Evolutionary conservation across 768 basidiomycete genomes (phyloP).

Genomic region (Mrakia blollopis): DNA sequence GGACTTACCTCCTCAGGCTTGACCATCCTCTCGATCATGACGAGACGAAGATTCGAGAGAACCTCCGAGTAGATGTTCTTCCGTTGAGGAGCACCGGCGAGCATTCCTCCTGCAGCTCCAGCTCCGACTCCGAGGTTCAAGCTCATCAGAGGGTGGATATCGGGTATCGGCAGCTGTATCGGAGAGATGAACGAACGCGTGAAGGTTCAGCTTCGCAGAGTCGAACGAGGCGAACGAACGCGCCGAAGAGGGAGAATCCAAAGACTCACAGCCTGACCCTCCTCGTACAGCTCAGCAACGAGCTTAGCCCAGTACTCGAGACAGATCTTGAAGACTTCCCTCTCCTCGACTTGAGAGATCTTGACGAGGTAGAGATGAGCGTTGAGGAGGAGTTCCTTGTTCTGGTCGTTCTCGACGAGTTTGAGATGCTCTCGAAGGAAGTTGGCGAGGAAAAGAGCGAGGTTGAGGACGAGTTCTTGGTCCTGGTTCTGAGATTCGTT

Average conservation of each 20-base stretch:
- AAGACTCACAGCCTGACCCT: slow-evolving; percentile 67
- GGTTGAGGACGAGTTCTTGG: slow-evolving; percentile 94
- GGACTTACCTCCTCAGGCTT: slow-evolving; percentile 87
- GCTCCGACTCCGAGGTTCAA: slow-evolving; percentile 66
- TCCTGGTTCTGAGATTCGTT: slow-evolving; percentile 81
- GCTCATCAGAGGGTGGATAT: slow-evolving; percentile 63
- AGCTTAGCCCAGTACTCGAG: slow-evolving; percentile 91
- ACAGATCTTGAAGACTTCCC: slow-evolving; percentile 99
- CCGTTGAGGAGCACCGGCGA: slow-evolving; percentile 55
- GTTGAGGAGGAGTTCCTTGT: slow-evolving; percentile 89
- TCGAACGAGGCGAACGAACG: neutral
- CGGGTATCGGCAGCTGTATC: slow-evolving; percentile 64
- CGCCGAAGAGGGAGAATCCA: no score
- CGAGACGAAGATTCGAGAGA: slow-evolving; percentile 83
- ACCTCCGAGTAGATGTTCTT: slow-evolving; percentile 97
- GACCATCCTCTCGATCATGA: slow-evolving; percentile 98
- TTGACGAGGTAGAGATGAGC: slow-evolving; percentile 98
- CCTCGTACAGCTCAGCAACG: slow-evolving; percentile 93
- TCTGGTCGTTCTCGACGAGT: slow-evolving; percentile 83
- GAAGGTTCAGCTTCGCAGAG: neutral
- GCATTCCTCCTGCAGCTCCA: slow-evolving; percentile 37
- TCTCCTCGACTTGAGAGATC: slow-evolving; percentile 94
- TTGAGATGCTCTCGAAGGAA: slow-evolving; percentile 90
- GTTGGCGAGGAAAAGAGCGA: slow-evolving; percentile 94
- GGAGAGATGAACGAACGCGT: neutral